Evolutionary conservation across 1,284 basidiomycete genomes (phyloP), one percentile per base, ranked within the genome.

Genomic region (Wolfiporia cocos): DNA sequence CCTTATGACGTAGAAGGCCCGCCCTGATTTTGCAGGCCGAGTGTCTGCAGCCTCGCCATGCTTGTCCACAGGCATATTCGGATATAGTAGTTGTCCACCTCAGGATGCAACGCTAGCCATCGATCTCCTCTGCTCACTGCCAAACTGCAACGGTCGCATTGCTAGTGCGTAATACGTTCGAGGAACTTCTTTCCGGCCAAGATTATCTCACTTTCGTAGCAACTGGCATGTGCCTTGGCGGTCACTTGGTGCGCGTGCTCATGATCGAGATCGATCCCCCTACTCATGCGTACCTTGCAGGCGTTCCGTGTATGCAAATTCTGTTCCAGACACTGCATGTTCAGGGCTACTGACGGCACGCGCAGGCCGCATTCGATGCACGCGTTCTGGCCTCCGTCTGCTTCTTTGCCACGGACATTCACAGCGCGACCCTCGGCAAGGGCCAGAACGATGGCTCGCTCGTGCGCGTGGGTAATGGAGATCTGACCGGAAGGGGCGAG

Each of bases 371-470:
- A 0, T 92, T 95, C 58, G 86, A 96, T 59, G 67, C 74, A 5
- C 80, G 92, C 29, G 76, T 95, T 14, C 70, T 90, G 5, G 71
- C 91, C 1, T 74, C 87, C 0, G 86, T 94, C 41, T 94, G 92
- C 66, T 96, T 90, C 70, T 96, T 96, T 61, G 90, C 87, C 5
- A 96, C 93, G 4, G 92, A 92, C 60, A 77, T 95, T 43, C 87
- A 95, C 61, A 76, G 74, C 38, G 87, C 88, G 7, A 83, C 89
- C 0, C 81, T 95, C 20, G 90, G 88, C n/a, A 86, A 83, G 59
- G 87, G 86, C 21, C 81, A 85, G 61, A 78, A 74, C 39, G 91
- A 93, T 54, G 76, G 94, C 60, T 79, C 87, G 3, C 74, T 95
- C 39, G 62, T 68, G 41, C 75, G 77, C 40, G 83, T 90, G 42